Evolutionary conservation across 139 green algal species (phyloP).

Genomic region (Spirogloea muscicola): DNA sequence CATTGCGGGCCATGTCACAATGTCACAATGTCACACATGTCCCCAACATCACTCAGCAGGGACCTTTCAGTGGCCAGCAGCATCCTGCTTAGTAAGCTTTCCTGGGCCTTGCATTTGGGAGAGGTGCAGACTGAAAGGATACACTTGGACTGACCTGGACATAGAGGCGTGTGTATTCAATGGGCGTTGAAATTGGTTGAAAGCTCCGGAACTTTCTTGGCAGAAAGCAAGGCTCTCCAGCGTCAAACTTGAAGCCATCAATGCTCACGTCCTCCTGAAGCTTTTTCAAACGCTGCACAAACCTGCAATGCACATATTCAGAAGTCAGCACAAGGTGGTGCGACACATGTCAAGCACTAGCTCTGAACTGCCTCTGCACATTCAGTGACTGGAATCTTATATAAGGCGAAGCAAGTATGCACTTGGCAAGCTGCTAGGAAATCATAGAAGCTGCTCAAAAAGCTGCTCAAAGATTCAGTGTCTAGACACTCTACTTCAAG

Average conservation of each 20-base stretch:
- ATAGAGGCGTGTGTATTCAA: constrained; percentile 63
- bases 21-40: too few relatives aligned
- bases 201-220: constrained; percentile 50
- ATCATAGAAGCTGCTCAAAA: neutral
- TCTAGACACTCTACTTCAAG: neutral
- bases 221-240: constrained; percentile 69
- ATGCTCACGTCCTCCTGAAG: constrained; percentile 55
- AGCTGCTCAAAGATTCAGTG: neutral
- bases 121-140: too few relatives aligned
- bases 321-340: too few relatives aligned
- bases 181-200: constrained; percentile 49
- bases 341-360: too few relatives aligned
- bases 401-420: neutral
- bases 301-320: constrained; percentile 45
- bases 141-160: constrained; percentile 47
- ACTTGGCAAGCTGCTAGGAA: neutral
- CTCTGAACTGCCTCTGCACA: neutral
- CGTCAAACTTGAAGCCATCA: constrained; percentile 73
- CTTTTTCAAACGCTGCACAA: constrained; percentile 49
- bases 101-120: too few relatives aligned
- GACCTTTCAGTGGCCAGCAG: too few relatives aligned
- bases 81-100: too few relatives aligned
- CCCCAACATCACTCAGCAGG: too few relatives aligned
- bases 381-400: neutral
- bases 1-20: too few relatives aligned